phyloP scores from a whole-genome alignment of 805 yeast species.

The Wickerhamomyces strasburgensis region DNA sequence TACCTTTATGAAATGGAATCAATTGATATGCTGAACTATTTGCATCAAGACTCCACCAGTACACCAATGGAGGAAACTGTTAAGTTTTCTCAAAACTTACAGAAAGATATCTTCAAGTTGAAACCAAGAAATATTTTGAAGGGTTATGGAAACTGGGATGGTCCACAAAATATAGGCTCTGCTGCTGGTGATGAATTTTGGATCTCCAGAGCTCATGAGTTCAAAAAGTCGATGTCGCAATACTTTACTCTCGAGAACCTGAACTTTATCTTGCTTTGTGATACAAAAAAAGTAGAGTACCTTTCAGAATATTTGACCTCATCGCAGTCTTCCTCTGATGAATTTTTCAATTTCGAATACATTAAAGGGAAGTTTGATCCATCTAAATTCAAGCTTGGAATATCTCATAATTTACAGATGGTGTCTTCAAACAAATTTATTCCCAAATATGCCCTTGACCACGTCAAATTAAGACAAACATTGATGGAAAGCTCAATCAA shows the following conservation, averaged over 20 bases:
- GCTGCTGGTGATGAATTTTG: slow-evolving; percentile 36
- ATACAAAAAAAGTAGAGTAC: slow-evolving; percentile 5
- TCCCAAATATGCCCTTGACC: slow-evolving; percentile 29
- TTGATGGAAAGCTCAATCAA: slow-evolving; percentile 23
- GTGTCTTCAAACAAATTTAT: slow-evolving; percentile 31
- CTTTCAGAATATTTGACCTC: neutral
- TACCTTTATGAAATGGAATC: slow-evolving; percentile 44
- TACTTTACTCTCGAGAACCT: slow-evolving; percentile 29
- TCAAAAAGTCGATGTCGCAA: slow-evolving; percentile 30
- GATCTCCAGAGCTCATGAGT: slow-evolving; percentile 34
- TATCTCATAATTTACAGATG: neutral
- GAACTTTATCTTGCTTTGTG: slow-evolving; percentile 32
- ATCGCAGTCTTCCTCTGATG: slow-evolving; percentile 26
- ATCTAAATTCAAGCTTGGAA: neutral
- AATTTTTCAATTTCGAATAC: slow-evolving; percentile 42
- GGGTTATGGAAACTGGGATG: slow-evolving; percentile 31
- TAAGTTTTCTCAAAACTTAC: slow-evolving; percentile 34
- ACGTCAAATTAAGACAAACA: slow-evolving; percentile 20
- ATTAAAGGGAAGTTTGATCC: slow-evolving; percentile 13
- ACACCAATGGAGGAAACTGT: slow-evolving; percentile 48
- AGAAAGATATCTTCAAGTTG: slow-evolving; percentile 29
- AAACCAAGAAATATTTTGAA: slow-evolving; percentile 38
- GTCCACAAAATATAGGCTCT: slow-evolving; percentile 22
- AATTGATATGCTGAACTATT: slow-evolving; percentile 41
- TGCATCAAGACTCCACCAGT: slow-evolving; percentile 33